Conservation (phyloP, 257 asterid species). For the Osmanthus fragrans region DNA sequence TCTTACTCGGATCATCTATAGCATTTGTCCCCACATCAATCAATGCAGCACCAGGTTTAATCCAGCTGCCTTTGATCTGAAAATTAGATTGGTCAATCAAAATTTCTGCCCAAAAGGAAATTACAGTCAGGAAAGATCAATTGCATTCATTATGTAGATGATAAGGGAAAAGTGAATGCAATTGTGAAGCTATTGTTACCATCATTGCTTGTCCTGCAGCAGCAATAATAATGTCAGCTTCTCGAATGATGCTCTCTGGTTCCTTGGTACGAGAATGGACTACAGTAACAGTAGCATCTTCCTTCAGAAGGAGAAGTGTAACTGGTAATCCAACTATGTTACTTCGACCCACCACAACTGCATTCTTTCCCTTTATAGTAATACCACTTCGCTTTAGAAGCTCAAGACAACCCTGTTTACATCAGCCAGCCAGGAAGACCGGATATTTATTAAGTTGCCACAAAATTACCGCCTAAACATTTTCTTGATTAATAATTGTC, state of each 20-base stretch:
- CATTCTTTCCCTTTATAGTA: conserved; percentile 76
- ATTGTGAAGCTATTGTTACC: conserved; percentile 40
- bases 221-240: conserved; percentile 87
- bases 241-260: conserved; percentile 73
- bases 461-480: not conserved
- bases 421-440: not conserved
- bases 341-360: conserved; percentile 96
- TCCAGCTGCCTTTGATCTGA: conserved; percentile 97
- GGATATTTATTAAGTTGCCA: not conserved
- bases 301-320: conserved; percentile 83
- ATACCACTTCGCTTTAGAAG: conserved; percentile 77
- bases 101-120: conserved; percentile 28
- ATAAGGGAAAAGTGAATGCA: not conserved
- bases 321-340: conserved; percentile 93
- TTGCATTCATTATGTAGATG: not conserved
- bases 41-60: conserved; percentile 98
- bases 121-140: not conserved
- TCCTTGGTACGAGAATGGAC: conserved; percentile 86
- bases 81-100: not conserved
- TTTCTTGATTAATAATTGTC: not conserved
- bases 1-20: conserved; percentile 74
- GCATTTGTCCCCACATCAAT: conserved; percentile 94
- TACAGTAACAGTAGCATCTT: conserved; percentile 82
- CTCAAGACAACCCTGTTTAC: conserved; percentile 79
- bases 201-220: conserved; percentile 96